Evolutionary conservation across 768 basidiomycete genomes (phyloP), one percentile per base, ranked within the genome.

Genomic region (Collybiopsis confluens): DNA sequence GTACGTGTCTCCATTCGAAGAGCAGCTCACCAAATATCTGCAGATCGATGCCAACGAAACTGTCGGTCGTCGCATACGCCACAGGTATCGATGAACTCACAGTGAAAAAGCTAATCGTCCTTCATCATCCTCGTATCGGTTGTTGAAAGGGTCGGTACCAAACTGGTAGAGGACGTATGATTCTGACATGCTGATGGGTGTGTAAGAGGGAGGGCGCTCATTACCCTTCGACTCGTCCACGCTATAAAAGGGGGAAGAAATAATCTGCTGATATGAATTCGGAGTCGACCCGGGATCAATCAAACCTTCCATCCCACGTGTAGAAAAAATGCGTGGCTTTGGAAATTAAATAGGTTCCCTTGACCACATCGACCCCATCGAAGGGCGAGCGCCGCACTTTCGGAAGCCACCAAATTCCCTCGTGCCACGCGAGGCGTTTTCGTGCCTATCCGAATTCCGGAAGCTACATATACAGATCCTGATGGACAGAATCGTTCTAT

Each of bases 51-150:
- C 15, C 3, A 15, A 46, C 13, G n/a, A 46, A 41, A 54, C 27
- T 52, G 53, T 56, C 48, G 61, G 57, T 61, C 52, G 56, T 57
- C 26, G 37, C 27, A 30, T 40, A 5, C 35, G 23, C 11, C 6
- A 13, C 20, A 41, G 57, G 27, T 28, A 9, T 8, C 20, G 49
- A 43, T 42, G n/a, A 59, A 60, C 87, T 57, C 64, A 89, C 88
- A 89, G 65, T 1, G 84, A 79, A 65, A 88, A 90, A 1, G 88
- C 88, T 21, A 73, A 69, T 33, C 80, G 75, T 30, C 78, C 76
- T 57, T 88, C 84, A 9, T 77, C 64, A 65, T 90, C 88, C 63
- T 83, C 77, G 59, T 82, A 88, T 28, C 68, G 68, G 51, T 80
- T 78, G 41, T 73, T 76, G 67, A 85, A 81, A 0, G 80, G 80